These are phyloP conservation scores for Biscogniauxia mediterranea DNA, from an alignment of 2,329 filamentous ascomycete genomes.

Conservation along the genomic window DNA sequence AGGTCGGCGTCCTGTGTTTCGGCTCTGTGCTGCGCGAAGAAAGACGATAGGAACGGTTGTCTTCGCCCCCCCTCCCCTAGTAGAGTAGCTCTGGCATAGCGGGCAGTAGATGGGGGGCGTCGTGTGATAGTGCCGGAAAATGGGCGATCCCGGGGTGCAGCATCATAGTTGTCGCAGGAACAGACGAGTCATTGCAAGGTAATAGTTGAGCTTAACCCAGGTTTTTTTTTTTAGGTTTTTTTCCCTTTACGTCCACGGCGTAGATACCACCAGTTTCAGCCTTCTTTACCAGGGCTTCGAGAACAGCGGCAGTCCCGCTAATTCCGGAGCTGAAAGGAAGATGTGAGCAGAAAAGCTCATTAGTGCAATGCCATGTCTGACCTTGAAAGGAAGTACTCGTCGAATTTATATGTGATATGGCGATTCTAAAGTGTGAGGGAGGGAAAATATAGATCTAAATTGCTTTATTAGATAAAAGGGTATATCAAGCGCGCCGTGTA, in stretches of 20 bases:
- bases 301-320: slow-evolving; percentile 38
- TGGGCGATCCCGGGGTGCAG: slow-evolving; percentile 40
- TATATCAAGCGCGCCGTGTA: too few species aligned
- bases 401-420: too few species aligned
- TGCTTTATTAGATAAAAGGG: too few species aligned
- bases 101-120: slow-evolving; percentile 39
- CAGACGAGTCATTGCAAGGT: slow-evolving; percentile 41
- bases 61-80: slow-evolving; percentile 38
- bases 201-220: slow-evolving; percentile 44
- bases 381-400: too few species aligned
- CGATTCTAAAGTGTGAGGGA: too few species aligned
- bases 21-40: slow-evolving; percentile 40
- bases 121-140: slow-evolving; percentile 51
- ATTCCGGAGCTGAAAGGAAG: slow-evolving; percentile 37
- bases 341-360: too few species aligned
- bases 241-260: slow-evolving; percentile 41
- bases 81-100: slow-evolving; percentile 39
- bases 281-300: slow-evolving; percentile 41
- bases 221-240: too few species aligned
- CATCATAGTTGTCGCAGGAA: slow-evolving; percentile 38
- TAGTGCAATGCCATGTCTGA: too few species aligned
- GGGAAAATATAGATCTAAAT: too few species aligned
- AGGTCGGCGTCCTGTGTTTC: slow-evolving; percentile 36
- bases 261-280: slow-evolving; percentile 40
- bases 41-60: slow-evolving; percentile 44